Evolutionary conservation across 179 eudicot species (phyloP).

Genomic region (Vitellaria paradoxa): DNA sequence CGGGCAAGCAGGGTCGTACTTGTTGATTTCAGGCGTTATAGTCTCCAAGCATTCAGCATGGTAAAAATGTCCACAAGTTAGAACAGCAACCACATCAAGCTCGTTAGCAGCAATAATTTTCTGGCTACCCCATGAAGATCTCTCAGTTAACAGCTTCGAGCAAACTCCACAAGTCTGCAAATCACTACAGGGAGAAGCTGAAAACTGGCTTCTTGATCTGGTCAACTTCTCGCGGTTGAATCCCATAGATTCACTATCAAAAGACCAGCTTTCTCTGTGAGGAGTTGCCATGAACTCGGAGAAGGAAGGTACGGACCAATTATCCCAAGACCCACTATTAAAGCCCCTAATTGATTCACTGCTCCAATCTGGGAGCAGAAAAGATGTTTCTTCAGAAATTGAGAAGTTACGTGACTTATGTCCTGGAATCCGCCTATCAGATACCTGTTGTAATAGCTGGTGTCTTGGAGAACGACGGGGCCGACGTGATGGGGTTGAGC

Average conservation of each 20-base stretch:
- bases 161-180: slow-evolving; percentile 76
- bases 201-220: slow-evolving; percentile 35
- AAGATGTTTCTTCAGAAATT: slow-evolving; percentile 45
- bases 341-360: slow-evolving; percentile 60
- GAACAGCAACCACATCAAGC: slow-evolving; percentile 56
- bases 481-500: slow-evolving; percentile 57
- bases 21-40: slow-evolving; percentile 66
- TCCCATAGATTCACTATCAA: slow-evolving; percentile 60
- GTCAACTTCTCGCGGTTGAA: slow-evolving; percentile 42
- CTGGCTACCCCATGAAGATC: slow-evolving; percentile 38
- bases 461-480: slow-evolving; percentile 47
- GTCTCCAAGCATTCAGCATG: slow-evolving; percentile 76
- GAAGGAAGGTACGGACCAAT: slow-evolving; percentile 66
- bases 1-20: slow-evolving; percentile 78
- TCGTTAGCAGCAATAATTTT: slow-evolving; percentile 38
- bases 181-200: slow-evolving; percentile 43
- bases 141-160: slow-evolving; percentile 62
- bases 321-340: slow-evolving; percentile 68
- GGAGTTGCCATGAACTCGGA: slow-evolving; percentile 63
- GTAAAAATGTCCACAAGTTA: slow-evolving; percentile 67
- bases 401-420: slow-evolving; percentile 60
- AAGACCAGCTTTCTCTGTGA: slow-evolving; percentile 70
- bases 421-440: slow-evolving; percentile 34
- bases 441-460: slow-evolving; percentile 39
- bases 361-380: slow-evolving; percentile 41